phyloP scores from a whole-genome alignment of 106 monocot species.

The Phalaenopsis aphrodite region DNA sequence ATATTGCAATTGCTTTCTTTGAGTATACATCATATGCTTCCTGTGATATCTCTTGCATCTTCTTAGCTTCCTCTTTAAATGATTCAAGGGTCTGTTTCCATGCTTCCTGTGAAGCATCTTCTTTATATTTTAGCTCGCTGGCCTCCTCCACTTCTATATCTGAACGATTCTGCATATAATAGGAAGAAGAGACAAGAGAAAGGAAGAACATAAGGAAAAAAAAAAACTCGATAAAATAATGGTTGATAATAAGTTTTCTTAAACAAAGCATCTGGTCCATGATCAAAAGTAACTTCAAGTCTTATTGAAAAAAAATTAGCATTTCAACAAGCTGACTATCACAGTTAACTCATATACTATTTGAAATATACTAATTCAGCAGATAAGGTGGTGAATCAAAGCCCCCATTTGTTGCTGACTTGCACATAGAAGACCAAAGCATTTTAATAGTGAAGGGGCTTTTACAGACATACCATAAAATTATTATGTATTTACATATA shows the following conservation, averaged over 20 bases:
- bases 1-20: conserved; percentile 37
- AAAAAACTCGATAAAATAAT: neutral
- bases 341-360: neutral
- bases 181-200: neutral
- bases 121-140: conserved; percentile 24
- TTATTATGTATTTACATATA: too few relatives aligned
- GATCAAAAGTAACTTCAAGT: neutral
- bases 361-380: neutral
- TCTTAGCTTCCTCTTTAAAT: conserved; percentile 60
- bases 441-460: neutral
- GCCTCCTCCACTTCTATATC: conserved; percentile 30
- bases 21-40: conserved; percentile 71
- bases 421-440: neutral
- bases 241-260: neutral
- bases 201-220: neutral
- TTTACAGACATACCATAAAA: too few relatives aligned
- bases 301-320: neutral
- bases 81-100: conserved; percentile 56
- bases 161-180: conserved; percentile 16
- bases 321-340: neutral
- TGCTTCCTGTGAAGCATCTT: conserved; percentile 45
- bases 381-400: neutral
- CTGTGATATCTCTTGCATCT: conserved; percentile 45
- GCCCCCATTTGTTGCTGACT: neutral
- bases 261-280: neutral